Percentiles rank a stretch among this genome's conserved stretches.
phyloP scores from a whole-genome alignment of 129 eudicot species.

The Apium graveolens region DNA sequence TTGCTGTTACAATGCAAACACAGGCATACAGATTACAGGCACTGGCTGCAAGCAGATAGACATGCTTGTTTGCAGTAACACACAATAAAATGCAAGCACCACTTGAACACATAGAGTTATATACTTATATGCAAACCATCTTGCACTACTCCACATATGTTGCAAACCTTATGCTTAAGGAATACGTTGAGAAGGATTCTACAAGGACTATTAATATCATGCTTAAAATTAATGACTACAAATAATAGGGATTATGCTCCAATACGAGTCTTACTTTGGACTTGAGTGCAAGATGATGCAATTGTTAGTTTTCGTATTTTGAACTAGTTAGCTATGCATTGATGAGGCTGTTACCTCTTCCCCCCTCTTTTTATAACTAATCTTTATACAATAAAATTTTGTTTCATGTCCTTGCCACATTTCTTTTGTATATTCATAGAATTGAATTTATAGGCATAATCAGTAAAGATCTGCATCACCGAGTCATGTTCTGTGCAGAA shows the following conservation, averaged over 20 bases:
- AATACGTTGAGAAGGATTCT: neutral
- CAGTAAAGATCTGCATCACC: neutral
- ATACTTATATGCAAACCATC: neutral
- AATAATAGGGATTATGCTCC: neutral
- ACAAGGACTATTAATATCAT: neutral
- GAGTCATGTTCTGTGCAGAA: conserved; percentile 27
- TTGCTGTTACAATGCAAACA: neutral
- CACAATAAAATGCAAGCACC: neutral
- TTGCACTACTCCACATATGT: neutral
- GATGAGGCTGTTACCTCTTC: neutral
- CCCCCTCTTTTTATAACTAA: neutral
- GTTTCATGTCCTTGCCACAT: neutral
- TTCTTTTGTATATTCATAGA: neutral
- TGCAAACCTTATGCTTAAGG: neutral
- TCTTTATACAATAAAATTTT: neutral
- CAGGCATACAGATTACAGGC: neutral
- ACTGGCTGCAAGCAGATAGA: neutral
- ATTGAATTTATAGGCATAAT: neutral
- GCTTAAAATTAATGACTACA: neutral
- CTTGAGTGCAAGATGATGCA: neutral
- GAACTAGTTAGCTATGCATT: neutral
- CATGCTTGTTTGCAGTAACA: neutral
- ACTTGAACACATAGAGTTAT: neutral
- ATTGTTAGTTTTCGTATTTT: neutral
- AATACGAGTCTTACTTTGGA: neutral